Conservation (phyloP, 1,139 yeast species). For the Cylindricascospora bacillispora region DNA sequence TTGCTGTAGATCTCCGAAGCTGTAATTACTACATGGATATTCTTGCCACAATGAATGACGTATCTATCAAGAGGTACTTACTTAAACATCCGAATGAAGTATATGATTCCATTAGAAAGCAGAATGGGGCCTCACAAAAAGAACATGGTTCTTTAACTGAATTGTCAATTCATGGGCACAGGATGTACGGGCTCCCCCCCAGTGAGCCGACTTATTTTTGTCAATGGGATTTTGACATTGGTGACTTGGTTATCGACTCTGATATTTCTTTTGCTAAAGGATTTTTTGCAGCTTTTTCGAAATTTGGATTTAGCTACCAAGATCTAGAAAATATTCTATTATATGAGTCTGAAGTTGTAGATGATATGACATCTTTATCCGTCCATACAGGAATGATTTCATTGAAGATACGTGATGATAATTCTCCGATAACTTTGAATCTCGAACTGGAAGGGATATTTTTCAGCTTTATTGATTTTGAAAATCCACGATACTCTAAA, state of each 20-base stretch:
- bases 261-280: slow-evolving; percentile 37
- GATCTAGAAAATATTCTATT: slow-evolving; percentile 68
- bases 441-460: slow-evolving; percentile 30
- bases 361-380: slow-evolving; percentile 54
- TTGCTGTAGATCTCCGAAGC: slow-evolving; percentile 70
- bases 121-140: slow-evolving; percentile 7
- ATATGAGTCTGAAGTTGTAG: slow-evolving; percentile 41
- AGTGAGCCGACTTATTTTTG: slow-evolving; percentile 77
- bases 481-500: slow-evolving; percentile 52
- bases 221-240: slow-evolving; percentile 76
- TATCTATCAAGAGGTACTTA: slow-evolving; percentile 11
- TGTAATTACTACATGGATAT: slow-evolving; percentile 89
- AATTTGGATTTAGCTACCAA: slow-evolving; percentile 48
- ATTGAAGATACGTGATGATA: slow-evolving; percentile 25
- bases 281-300: slow-evolving; percentile 32
- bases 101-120: slow-evolving; percentile 26
- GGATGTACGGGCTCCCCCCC: slow-evolving; percentile 90
- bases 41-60: slow-evolving; percentile 30
- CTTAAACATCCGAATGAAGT: slow-evolving; percentile 45
- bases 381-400: slow-evolving; percentile 21
- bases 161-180: slow-evolving; percentile 63
- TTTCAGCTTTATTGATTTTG: slow-evolving; percentile 51
- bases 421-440: slow-evolving; percentile 18
- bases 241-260: slow-evolving; percentile 43
- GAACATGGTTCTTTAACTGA: slow-evolving; percentile 28